Percentiles rank a stretch among this genome's conserved stretches.
phyloP scores from a whole-genome alignment of 352 stramenopile species.

The Globisporangium solare region DNA sequence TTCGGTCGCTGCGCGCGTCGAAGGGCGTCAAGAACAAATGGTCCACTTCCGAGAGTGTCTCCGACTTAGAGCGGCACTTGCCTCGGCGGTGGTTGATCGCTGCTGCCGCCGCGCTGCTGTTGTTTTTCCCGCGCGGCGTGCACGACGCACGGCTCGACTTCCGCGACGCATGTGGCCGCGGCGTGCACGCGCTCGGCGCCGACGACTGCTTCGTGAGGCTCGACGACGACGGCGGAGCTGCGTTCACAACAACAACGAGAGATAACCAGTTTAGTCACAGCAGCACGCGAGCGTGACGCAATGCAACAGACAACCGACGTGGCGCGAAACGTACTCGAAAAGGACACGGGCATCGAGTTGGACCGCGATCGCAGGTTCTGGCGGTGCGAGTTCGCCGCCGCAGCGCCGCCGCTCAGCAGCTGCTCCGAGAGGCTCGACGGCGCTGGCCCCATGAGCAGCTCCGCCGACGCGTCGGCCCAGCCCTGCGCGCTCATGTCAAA shows the following conservation, averaged over 20 bases:
- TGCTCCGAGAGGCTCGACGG: slow-evolving; percentile 10
- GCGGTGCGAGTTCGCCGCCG: slow-evolving; percentile 10
- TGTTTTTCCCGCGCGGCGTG: slow-evolving; percentile 30
- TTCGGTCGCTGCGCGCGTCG: slow-evolving; percentile 26
- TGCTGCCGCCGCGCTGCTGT: slow-evolving; percentile 11
- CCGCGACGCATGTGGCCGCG: slow-evolving; percentile 17
- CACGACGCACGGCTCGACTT: slow-evolving; percentile 22
- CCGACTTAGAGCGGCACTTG: slow-evolving; percentile 61
- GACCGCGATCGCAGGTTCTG: slow-evolving; percentile 51
- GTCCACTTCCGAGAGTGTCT: slow-evolving; percentile 39
- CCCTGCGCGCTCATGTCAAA: slow-evolving; percentile 6
- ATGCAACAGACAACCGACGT: neutral
- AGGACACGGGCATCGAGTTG: slow-evolving; percentile 70
- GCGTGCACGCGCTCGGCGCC: neutral
- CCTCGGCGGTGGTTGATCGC: slow-evolving; percentile 16
- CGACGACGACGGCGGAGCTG: neutral
- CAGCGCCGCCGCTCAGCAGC: slow-evolving; percentile 1
- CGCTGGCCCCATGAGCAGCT: slow-evolving; percentile 10
- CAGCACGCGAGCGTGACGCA: neutral
- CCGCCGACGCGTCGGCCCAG: slow-evolving; percentile 3
- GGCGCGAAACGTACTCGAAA: slow-evolving; percentile 18
- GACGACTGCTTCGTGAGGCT: slow-evolving; percentile 8
- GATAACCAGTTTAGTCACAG: too few species aligned
- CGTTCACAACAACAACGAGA: neutral
- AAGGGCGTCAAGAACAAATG: slow-evolving; percentile 17